phyloP scores from a whole-genome alignment of 805 yeast species.

The Metschnikowia kofuensis region DNA sequence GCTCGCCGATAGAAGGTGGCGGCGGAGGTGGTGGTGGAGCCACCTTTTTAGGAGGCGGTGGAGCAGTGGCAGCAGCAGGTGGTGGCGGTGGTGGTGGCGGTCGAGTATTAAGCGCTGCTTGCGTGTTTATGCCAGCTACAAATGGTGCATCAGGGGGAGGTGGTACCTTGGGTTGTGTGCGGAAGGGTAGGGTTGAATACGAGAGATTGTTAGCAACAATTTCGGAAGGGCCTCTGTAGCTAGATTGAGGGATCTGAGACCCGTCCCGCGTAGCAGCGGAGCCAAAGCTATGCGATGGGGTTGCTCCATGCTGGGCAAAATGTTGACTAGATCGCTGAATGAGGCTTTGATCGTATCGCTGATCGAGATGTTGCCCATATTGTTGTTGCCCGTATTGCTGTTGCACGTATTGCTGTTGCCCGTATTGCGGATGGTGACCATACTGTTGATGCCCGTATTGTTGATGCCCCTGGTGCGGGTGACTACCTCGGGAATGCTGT shows the following conservation, averaged over 20 bases:
- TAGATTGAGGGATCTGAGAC: background rate
- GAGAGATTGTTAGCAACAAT: background rate
- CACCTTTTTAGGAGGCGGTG: slow-evolving; percentile 17
- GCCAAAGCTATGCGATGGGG: background rate
- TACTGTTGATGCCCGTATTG: background rate
- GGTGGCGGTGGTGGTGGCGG: slow-evolving; percentile 4
- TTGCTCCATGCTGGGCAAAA: background rate
- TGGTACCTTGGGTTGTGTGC: background rate
- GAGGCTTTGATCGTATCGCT: too few relatives aligned
- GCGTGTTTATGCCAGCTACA: background rate
- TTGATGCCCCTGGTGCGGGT: background rate
- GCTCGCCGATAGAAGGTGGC: slow-evolving; percentile 5
- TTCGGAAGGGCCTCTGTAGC: background rate
- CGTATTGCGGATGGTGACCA: background rate
- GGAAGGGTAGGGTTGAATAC: background rate
- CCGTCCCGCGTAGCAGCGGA: background rate
- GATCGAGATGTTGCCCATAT: too few relatives aligned
- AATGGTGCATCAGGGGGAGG: slow-evolving; percentile 16
- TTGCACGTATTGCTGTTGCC: background rate
- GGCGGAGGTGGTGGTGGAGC: slow-evolving; percentile 18
- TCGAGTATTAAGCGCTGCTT: slow-evolving; percentile 7
- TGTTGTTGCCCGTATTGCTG: too few relatives aligned
- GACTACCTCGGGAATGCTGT: background rate
- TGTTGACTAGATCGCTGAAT: too few relatives aligned
- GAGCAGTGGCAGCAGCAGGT: slow-evolving; percentile 13